These are phyloP conservation scores for Lasiodiplodia hormozganensis DNA, from an alignment of 2,329 filamentous ascomycete species.

Conservation along the genomic window DNA sequence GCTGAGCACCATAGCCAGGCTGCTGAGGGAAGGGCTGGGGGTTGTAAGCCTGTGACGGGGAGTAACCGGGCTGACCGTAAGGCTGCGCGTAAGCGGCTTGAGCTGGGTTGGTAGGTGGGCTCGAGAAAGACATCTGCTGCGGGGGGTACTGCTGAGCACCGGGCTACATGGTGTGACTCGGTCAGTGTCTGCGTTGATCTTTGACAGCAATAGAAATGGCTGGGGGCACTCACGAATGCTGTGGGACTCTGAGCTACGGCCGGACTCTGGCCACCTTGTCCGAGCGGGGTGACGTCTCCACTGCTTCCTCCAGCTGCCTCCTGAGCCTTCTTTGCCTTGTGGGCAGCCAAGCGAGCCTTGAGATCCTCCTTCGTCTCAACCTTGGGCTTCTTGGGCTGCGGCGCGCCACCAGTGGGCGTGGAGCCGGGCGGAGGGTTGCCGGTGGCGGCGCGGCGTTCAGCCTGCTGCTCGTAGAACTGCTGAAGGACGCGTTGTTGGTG, in stretches of 20 bases:
- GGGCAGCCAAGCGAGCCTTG: conserved; percentile 79
- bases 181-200: neutral
- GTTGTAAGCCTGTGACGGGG: conserved; percentile 29
- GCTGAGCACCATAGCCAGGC: conserved; percentile 32
- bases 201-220: neutral
- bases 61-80: conserved; percentile 45
- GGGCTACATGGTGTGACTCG: neutral
- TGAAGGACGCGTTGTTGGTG: conserved; percentile 88
- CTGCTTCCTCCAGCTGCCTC: conserved; percentile 51
- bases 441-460: conserved; percentile 79
- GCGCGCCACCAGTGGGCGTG: conserved; percentile 54
- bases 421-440: conserved; percentile 76
- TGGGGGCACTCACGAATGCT: conserved; percentile 63
- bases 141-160: conserved; percentile 26
- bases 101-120: conserved; percentile 46
- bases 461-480: conserved; percentile 84
- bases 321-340: conserved; percentile 72
- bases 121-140: conserved; percentile 33
- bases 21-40: conserved; percentile 29
- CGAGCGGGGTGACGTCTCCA: conserved; percentile 62
- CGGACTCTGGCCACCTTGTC: conserved; percentile 56
- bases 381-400: conserved; percentile 67
- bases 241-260: conserved; percentile 60
- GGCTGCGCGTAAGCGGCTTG: conserved; percentile 45
- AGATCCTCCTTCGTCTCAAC: conserved; percentile 74